Evolutionary conservation across 169 alveolate species (phyloP).

Genomic region (Eimeria sp.): DNA sequence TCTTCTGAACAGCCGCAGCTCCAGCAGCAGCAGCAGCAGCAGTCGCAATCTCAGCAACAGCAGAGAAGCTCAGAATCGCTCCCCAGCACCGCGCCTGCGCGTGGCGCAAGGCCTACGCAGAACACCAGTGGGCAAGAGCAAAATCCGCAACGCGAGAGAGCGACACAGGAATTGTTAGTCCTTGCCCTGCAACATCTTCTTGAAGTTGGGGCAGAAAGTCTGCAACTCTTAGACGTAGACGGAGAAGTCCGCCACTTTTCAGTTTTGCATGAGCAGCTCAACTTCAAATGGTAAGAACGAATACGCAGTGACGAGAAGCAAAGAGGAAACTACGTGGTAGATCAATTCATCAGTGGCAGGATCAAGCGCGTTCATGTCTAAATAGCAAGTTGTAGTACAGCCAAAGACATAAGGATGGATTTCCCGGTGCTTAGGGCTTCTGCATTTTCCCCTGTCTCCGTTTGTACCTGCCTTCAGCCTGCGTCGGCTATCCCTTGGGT

Average conservation of each 20-base stretch:
- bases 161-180: slow-evolving; percentile 54
- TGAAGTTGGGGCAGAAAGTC: slow-evolving; percentile 63
- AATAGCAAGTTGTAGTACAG: neutral
- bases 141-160: slow-evolving; percentile 26
- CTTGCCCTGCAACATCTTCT: slow-evolving; percentile 61
- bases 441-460: neutral
- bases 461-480: slow-evolving; percentile 62
- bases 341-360: neutral
- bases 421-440: neutral
- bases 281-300: slow-evolving; percentile 49
- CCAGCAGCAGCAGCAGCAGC: slow-evolving; percentile 32
- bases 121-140: slow-evolving; percentile 19
- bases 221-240: slow-evolving; percentile 66
- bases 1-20: slow-evolving; percentile 28
- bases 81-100: neutral
- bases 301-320: neutral
- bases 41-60: slow-evolving; percentile 30
- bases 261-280: slow-evolving; percentile 52
- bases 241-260: slow-evolving; percentile 71
- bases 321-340: neutral
- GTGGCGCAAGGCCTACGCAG: slow-evolving; percentile 9
- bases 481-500: slow-evolving; percentile 82
- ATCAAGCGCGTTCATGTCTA: neutral
- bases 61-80: neutral
- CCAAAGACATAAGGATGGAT: neutral